Base-by-base conservation (phyloP, 169 alveolate species). In the Theileria sp. region DNA sequence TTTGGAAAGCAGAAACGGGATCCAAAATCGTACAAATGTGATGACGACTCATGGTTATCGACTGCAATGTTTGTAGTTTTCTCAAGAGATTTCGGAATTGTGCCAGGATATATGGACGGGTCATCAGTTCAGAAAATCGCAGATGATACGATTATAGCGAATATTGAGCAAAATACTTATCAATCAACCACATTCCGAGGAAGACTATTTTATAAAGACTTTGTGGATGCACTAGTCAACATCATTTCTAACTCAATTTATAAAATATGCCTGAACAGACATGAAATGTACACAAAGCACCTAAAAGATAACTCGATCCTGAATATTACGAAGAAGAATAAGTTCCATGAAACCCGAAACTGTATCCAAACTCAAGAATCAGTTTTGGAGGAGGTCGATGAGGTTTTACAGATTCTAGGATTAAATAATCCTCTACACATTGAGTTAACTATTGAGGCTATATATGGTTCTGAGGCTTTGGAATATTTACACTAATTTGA, bases 101-200 rank as follows among this genome's bases (percentile, higher is more conserved):
- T 91, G 6, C 94, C 94, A 0, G 93, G 90, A 21, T 86, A 87
- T 72, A 81, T 84, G 73, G 81, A 70, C 58, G 90, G 90, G 0
- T 75, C 75, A 28, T 54, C 61, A 30, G 90, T 84, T 17, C 86
- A 77, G 25, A 32, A 67, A 19, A 77, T 84, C 44, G 86, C 82
- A 21, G 38, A 72, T 9, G 67, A 61, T 34, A 78, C 75, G 32
- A 79, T 67, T n/a, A 2, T 15, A n/a, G 61, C 74, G 7, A 58
- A 58, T 25, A 58, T 58, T 25, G 67, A 58, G 67, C 83, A 65
- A 13, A 25, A 25, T 64, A 32, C 51, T 2, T 32, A 66, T 25
- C 75, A 66, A 8, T 66, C 75, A 2, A 32, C 44, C 13, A 60
- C 78, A 9, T 58, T 71, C 17, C 13, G 77, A 9, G 80, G 75